phyloP scores from a whole-genome alignment of 176 grass and related monocot species.

The Pharus latifolius region DNA sequence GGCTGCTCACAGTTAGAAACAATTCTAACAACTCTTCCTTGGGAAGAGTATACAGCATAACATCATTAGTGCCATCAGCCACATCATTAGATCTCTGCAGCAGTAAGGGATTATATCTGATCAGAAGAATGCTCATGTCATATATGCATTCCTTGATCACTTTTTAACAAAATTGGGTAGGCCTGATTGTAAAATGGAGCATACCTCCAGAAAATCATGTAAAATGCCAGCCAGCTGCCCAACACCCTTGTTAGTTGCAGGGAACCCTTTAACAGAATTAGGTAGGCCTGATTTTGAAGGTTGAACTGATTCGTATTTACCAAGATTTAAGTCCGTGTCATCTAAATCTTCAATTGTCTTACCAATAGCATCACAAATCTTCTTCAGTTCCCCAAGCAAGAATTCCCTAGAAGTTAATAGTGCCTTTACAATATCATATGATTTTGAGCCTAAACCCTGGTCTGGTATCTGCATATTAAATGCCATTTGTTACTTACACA shows the following conservation, averaged over 20 bases:
- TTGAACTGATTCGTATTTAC: constrained; percentile 68
- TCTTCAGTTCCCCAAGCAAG: constrained; percentile 76
- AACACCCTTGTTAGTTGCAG: constrained; percentile 62
- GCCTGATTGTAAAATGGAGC: too few relatives aligned
- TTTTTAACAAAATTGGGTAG: background rate
- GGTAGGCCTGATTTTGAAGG: constrained; percentile 28
- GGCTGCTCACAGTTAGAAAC: constrained; percentile 70
- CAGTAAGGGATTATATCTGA: constrained; percentile 20
- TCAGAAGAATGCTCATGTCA: constrained; percentile 2
- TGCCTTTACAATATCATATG: constrained; percentile 62
- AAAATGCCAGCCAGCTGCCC: constrained; percentile 80
- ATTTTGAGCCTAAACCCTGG: constrained; percentile 50
- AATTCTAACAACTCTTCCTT: constrained; percentile 75
- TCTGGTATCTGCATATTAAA: constrained; percentile 59
- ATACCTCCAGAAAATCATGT: constrained; percentile 85
- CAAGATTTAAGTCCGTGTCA: constrained; percentile 54
- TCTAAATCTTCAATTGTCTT: constrained; percentile 70
- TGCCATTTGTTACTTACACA: constrained; percentile 1
- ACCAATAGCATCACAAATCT: constrained; percentile 63
- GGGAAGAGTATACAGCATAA: constrained; percentile 65
- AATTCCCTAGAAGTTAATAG: constrained; percentile 69
- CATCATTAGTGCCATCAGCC: constrained; percentile 56
- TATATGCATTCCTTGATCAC: background rate
- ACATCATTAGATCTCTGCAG: constrained; percentile 51
- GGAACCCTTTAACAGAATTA: constrained; percentile 40